Conservation (phyloP, 1,284 basidiomycete genomes). For the Cutaneotrichosporon sp. region DNA sequence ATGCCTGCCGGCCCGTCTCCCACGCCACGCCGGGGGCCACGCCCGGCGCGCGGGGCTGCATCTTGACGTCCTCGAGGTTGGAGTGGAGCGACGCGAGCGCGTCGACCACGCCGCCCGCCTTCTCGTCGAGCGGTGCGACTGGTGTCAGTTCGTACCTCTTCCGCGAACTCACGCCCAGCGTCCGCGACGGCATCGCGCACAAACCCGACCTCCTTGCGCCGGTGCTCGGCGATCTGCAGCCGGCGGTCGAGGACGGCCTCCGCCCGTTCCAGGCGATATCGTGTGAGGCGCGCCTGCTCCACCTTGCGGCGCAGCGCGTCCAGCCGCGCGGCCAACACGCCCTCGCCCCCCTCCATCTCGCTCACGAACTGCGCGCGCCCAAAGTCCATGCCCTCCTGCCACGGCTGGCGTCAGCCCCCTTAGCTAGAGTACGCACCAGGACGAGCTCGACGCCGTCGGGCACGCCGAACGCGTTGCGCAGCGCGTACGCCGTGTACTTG, state of each 20-base stretch:
- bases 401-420: slow-evolving; percentile 42
- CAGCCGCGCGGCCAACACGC: slow-evolving; percentile 34
- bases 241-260: slow-evolving; percentile 45
- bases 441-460: slow-evolving; percentile 45
- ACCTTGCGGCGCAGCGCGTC: slow-evolving; percentile 45
- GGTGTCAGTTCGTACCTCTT: slow-evolving; percentile 3
- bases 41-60: slow-evolving; percentile 3
- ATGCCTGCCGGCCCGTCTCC: slow-evolving; percentile 52
- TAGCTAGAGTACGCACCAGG: slow-evolving; percentile 30
- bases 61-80: slow-evolving; percentile 31
- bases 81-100: slow-evolving; percentile 37
- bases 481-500: slow-evolving; percentile 49
- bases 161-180: slow-evolving; percentile 38
- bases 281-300: slow-evolving; percentile 46
- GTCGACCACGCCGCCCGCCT: slow-evolving; percentile 27
- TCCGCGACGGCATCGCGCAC: slow-evolving; percentile 38
- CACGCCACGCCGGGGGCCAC: slow-evolving; percentile 31
- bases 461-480: slow-evolving; percentile 53
- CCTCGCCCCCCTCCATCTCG: slow-evolving; percentile 37
- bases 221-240: slow-evolving; percentile 41
- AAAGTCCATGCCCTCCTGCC: slow-evolving; percentile 53
- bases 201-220: slow-evolving; percentile 50
- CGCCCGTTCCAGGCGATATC: slow-evolving; percentile 40
- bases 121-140: slow-evolving; percentile 46
- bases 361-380: slow-evolving; percentile 47